Percentiles rank a stretch among this genome's conserved stretches.
Evolutionary conservation across 108 stramenopile species (phyloP).

Genomic region (Nannochloropsis salina): DNA sequence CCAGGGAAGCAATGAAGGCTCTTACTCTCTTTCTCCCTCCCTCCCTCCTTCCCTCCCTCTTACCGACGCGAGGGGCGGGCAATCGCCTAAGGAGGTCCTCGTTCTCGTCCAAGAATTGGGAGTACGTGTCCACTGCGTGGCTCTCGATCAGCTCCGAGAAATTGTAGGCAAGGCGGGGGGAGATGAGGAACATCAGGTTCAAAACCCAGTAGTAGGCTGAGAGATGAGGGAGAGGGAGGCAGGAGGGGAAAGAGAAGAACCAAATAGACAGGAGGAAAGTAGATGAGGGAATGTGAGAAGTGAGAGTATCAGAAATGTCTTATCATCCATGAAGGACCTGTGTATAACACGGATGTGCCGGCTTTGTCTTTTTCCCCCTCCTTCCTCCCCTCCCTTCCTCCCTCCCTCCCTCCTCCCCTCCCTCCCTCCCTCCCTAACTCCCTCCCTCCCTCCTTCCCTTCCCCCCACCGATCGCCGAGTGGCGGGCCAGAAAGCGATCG

Average conservation of each 20-base stretch:
- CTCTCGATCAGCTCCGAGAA: slow-evolving; percentile 56
- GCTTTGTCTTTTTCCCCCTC: neutral
- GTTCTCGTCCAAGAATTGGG: slow-evolving; percentile 40
- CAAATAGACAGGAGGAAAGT: neutral
- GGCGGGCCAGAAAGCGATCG: slow-evolving; percentile 75
- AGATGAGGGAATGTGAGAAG: neutral
- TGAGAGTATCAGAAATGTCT: neutral
- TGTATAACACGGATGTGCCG: neutral
- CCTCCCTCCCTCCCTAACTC: too few species aligned
- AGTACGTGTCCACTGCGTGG: slow-evolving; percentile 55
- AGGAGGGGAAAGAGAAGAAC: neutral
- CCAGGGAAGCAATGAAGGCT: too few species aligned
- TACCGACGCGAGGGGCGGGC: slow-evolving; percentile 41
- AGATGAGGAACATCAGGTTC: slow-evolving; percentile 34
- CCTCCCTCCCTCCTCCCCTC: neutral
- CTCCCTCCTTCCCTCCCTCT: neutral
- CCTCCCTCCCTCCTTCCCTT: too few species aligned
- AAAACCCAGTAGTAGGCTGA: slow-evolving; percentile 47
- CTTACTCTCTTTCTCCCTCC: neutral
- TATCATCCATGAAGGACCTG: neutral
- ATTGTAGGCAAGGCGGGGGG: slow-evolving; percentile 49
- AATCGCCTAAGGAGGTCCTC: slow-evolving; percentile 40
- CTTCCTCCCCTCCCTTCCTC: neutral
- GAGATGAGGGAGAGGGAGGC: neutral
- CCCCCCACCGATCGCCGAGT: slow-evolving; percentile 58